These are phyloP conservation scores for Tricholoma matsutake DNA, from an alignment of 768 basidiomycete genomes.

Conservation along the genomic window DNA sequence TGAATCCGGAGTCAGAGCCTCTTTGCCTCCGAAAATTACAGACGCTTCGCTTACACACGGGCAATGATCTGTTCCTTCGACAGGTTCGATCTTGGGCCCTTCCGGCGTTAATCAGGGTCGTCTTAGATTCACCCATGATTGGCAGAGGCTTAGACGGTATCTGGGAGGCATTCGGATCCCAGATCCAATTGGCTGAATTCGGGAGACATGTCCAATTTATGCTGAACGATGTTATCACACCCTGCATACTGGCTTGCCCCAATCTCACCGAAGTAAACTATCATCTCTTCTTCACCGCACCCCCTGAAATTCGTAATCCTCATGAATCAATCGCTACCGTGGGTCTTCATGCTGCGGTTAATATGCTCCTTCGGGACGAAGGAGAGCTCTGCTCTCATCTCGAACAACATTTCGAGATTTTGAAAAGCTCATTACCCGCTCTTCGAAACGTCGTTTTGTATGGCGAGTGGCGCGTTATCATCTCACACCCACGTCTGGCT, in stretches of 20 bases:
- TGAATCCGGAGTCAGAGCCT: slow-evolving; percentile 14
- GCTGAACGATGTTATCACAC: slow-evolving; percentile 43
- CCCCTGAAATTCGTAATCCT: slow-evolving; percentile 17
- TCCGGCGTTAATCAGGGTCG: slow-evolving; percentile 48
- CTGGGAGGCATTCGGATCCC: slow-evolving; percentile 49
- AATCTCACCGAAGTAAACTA: slow-evolving; percentile 53
- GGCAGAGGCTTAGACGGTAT: slow-evolving; percentile 39
- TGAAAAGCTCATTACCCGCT: slow-evolving; percentile 41
- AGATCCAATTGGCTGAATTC: slow-evolving; percentile 54
- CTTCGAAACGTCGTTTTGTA: slow-evolving; percentile 46
- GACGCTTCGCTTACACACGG: slow-evolving; percentile 50
- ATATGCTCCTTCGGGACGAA: slow-evolving; percentile 36
- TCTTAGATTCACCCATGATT: slow-evolving; percentile 46
- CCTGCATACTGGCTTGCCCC: slow-evolving; percentile 45
- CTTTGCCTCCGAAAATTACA: slow-evolving; percentile 44
- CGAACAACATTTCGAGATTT: slow-evolving; percentile 44
- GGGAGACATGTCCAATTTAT: slow-evolving; percentile 56
- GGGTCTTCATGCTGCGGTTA: slow-evolving; percentile 50
- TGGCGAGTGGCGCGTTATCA: slow-evolving; percentile 49
- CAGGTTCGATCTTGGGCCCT: slow-evolving; percentile 49
- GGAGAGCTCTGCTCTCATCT: slow-evolving; percentile 38
- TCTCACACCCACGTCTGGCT: slow-evolving; percentile 36
- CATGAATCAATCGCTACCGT: slow-evolving; percentile 40
- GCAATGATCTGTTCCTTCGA: slow-evolving; percentile 49
- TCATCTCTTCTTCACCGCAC: slow-evolving; percentile 48